Evolutionary conservation across 371 early-diverging fungal genomes (phyloP), one percentile per base, ranked within the genome.

Genomic region (Agmasoma carcini): DNA sequence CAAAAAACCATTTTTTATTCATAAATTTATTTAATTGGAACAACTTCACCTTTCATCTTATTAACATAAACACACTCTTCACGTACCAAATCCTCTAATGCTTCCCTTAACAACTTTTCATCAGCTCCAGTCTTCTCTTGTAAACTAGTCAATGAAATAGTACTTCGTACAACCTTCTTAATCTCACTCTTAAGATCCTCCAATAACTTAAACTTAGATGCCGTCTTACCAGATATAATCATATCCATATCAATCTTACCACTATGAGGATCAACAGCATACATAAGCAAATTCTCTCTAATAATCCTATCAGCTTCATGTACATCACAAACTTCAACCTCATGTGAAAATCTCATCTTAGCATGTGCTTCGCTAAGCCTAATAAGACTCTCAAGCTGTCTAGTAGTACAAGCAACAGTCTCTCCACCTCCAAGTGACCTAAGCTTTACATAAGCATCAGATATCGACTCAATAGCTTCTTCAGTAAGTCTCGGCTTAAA

Each of bases 361-460:
- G 97, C 99, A 66, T 90, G 90, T 1, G 96, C 97, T 71, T 98
- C 99, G 17, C 90, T 77, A 70, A 98, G 80, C 44, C 99, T 84
- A 65, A 98, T 90, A 83, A 98, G 83, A 20, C 87, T 86, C 79
- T 98, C 99, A 29, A 98, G 78, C 75, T 97, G 97, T 54, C 97
- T 81, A 1, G 96, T 93, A 0, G 99, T 98, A 0, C 92, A 92
- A 14, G 89, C 85, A 27, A 94, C 81, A 23, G 84, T 83, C 49
- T 83, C 84, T 19, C 80, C 82, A 43, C 62, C 79, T 68, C 65
- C 90, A 51, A 85, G 75, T 57, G 81, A 79, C 7, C 99, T 80
- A 62, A 96, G 77, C 27, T 85, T 82, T 7, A 89, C 82, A 72
- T 96, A 98, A 38, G 73, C 75, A 40, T 83, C 78, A 0, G 82